Evolutionary conservation across 2,329 filamentous ascomycete genomes (phyloP), one percentile per base, ranked within the genome.

Genomic region (Fusarium globosum): DNA sequence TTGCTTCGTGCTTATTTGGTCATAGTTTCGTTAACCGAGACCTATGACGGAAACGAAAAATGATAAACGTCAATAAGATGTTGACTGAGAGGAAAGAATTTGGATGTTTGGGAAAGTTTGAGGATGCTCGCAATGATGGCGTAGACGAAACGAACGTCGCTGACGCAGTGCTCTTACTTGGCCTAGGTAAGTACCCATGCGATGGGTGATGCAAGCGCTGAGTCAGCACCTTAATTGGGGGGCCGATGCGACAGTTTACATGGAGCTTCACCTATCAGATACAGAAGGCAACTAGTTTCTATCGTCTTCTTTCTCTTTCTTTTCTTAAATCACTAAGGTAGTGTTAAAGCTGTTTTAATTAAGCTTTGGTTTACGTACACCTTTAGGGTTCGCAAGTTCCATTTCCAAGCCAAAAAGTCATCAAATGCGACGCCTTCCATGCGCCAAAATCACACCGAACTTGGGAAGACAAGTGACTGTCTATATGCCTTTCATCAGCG

Each of bases 131-230:
- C 23, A 48, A 49, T 70, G 59, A 69, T 76, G 71, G 69, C 69
- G 60, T 57, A 41, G 67, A 52, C 52, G 55, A 43, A 38, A 59
- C 33, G 33, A 38, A 15, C 21, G 30, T 65, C 64, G 73, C 70
- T 77, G 75, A 78, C 77, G 74, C 65, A 78, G 73, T 62, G 30
- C n/a, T 51, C 43, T 45, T 49, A 14, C 28, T 69, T 49, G 26
- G 42, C 33, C 23, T 28, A 33, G 33, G 13, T 30, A 30, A 30
- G 30, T 14, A 13, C 33, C 33, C 12, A 12, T 23, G 26, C 18
- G n/a, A 36, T 51, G 13, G 28, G 39, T 41, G 51, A 43, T 48
- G 26, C 38, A 30, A 36, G 21, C 39, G 67, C 45, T 69, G 65
- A 69, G 58, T 69, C 51, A 69, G 59, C 65, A 28, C n/a, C 41